Evolutionary conservation across 306 rosid genomes (phyloP), one percentile per base, ranked within the genome.

Genomic region (Begonia masoniana): DNA sequence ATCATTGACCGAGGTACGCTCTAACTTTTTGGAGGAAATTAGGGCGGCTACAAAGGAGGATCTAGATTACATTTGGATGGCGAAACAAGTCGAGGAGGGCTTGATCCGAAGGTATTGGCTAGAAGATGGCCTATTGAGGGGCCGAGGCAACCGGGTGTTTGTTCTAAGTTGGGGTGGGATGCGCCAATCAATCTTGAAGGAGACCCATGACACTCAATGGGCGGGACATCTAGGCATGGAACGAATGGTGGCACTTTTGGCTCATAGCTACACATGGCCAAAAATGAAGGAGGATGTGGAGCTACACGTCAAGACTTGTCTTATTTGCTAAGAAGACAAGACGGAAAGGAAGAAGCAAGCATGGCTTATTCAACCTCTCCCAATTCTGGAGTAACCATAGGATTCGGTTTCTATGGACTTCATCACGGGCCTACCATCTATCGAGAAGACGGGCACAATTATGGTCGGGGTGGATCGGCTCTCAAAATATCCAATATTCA

Each of bases 381-480:
- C 55, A 1, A 47, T 58, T 2, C 47, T 46, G 0, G 16, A 57
- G 13, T 14, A 3, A 5, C 60, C 64, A 5, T 51, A 50, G 43
- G 15, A 13, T 7, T 41, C 23, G 0, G 11, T 51, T 2, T 65
- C 54, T 0, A 57, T 58, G 51, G 63, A 57, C 13, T 66, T 66
- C 45, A 58, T 66, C 19, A 13, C 42, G 2, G 26, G 57, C 0
- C 54, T 60, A 10, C 61, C 57, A 0, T 39, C 53, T 10, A 4
- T 43, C 0, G 16, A 54, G 2, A 51, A 52, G 10, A 11, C 52
- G 11, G 6, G 54, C 2, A 19, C 13, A 3, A 15, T 59, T 2
- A 5, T 67, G 2, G 52, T 67, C 0, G 57, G 45, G 11, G 66
- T 41, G 1, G 50, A 60, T 9, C 5, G 41, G 10, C 45, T 57